phyloP scores from a whole-genome alignment of 257 asterid genomes.

The Capsicum rhomboideum region DNA sequence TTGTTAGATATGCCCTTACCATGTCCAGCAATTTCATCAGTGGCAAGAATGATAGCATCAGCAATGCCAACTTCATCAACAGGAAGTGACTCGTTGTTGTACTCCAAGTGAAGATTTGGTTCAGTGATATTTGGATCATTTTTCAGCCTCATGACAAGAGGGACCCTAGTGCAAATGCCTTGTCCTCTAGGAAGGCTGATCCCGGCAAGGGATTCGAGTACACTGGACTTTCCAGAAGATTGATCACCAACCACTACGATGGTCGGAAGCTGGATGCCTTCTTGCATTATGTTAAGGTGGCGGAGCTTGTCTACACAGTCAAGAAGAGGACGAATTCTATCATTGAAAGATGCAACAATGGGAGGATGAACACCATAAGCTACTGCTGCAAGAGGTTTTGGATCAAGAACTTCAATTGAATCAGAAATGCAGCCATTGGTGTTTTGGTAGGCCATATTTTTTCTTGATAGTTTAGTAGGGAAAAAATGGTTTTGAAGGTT shows the following conservation, averaged over 20 bases:
- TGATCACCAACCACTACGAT: constrained; percentile 47
- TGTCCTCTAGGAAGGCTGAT: constrained; percentile 50
- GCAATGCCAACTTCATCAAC: neutral
- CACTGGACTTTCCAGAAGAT: constrained; percentile 46
- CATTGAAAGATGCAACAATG: constrained; percentile 28
- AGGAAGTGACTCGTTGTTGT: neutral
- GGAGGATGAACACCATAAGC: constrained; percentile 16
- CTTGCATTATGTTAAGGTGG: constrained; percentile 33
- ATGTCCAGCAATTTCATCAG: neutral
- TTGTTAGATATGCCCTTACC: neutral
- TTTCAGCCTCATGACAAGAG: constrained; percentile 31
- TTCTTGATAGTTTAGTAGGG: neutral
- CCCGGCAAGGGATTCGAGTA: constrained; percentile 40
- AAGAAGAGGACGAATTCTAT: constrained; percentile 29
- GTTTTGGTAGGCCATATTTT: neutral
- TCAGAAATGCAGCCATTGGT: neutral
- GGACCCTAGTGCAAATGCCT: constrained; percentile 44
- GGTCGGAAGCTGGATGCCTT: constrained; percentile 44
- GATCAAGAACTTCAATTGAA: neutral
- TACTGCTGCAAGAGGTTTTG: neutral
- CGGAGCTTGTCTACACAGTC: constrained; percentile 36
- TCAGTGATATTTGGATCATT: neutral
- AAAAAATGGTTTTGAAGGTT: neutral
- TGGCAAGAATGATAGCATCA: neutral
- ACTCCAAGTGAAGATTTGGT: constrained; percentile 26